Conservation (phyloP, 345 rosid species). For the Salix purpurea region DNA sequence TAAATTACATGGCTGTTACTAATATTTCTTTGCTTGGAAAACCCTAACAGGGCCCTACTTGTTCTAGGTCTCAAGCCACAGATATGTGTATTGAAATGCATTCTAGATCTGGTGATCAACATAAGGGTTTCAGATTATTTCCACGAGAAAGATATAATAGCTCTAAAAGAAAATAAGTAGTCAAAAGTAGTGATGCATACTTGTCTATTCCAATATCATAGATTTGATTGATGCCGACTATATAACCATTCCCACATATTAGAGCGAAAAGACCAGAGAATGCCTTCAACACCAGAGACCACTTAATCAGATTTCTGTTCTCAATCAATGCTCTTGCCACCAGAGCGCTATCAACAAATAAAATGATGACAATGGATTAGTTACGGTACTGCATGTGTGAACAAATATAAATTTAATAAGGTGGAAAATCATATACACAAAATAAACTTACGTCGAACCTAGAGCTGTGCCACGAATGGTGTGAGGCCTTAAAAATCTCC, state of each 20-base stretch:
- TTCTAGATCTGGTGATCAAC: too few species aligned
- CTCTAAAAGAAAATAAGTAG: not conserved
- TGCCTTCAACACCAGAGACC: constrained; percentile 81
- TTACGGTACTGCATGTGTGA: not conserved
- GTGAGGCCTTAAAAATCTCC: constrained; percentile 98
- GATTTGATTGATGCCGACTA: constrained; percentile 98
- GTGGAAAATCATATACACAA: not conserved
- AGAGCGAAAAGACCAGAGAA: constrained; percentile 83
- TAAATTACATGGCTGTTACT: not conserved
- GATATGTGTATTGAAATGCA: not conserved
- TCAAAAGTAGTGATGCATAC: constrained; percentile 39
- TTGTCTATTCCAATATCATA: constrained; percentile 93
- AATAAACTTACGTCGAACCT: constrained; percentile 60
- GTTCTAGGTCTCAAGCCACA: not conserved
- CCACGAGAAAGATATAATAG: not conserved
- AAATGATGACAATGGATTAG: constrained; percentile 2
- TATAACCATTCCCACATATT: constrained; percentile 90
- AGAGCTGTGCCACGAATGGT: constrained; percentile 91
- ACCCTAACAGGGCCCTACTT: not conserved
- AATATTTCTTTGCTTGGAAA: not conserved
- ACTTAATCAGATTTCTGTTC: constrained; percentile 71
- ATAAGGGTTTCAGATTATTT: constrained; percentile 1
- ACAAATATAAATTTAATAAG: not conserved
- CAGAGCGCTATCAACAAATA: constrained; percentile 62
- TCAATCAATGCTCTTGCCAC: constrained; percentile 83